Base-by-base conservation (phyloP, 2,329 filamentous ascomycete species). In the Pseudofabraea citricarpa region DNA sequence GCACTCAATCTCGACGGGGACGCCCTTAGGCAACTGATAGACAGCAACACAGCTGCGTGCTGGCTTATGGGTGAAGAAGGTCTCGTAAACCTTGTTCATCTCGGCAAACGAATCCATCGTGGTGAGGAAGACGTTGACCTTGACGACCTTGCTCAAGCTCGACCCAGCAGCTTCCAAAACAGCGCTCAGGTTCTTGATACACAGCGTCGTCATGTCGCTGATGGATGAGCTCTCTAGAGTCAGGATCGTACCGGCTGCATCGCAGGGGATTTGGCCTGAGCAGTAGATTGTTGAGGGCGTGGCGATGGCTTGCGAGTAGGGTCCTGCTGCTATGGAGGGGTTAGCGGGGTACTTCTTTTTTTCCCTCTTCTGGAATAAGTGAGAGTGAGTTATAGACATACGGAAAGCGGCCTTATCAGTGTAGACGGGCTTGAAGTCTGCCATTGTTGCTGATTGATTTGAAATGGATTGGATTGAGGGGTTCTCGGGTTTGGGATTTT, bases 21-120 rank as follows among this genome's bases (percentile, higher is more conserved):
- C 90, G 44, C 83, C 83, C 76, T 91, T 89, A 50, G 90, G 90
- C 55, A 95, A 76, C 59, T 87, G 83, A 74, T 94, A 90, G 53
- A 94, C 90, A 7, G 90, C 90, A 44, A 95, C 88, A 62, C 90
- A 95, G 71, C 85, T 90, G 55, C 88, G 79, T n/a, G 88, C 86
- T 20, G 90, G 90, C 80, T 90, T 93, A 70, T 88, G 83, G 43
- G 77, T 67, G 68, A 91, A 93, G 74, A 83, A 89, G 69, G 89
- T 83, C 67, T 83, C 85, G 64, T 93, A 95, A 58, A 86, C 83
- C 55, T 76, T 75, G 69, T 95, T 94, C 85, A 94, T 88, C 63
- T 81, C 80, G 40, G 78, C 84, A 63, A 96, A 96, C 69, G 90
- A 75, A 55, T 75, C 79, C 90, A 96, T 96, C 68, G 91, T 85